These are phyloP conservation scores for Fistulinella prunicolor DNA, from an alignment of 768 basidiomycete genomes.

Conservation along the genomic window DNA sequence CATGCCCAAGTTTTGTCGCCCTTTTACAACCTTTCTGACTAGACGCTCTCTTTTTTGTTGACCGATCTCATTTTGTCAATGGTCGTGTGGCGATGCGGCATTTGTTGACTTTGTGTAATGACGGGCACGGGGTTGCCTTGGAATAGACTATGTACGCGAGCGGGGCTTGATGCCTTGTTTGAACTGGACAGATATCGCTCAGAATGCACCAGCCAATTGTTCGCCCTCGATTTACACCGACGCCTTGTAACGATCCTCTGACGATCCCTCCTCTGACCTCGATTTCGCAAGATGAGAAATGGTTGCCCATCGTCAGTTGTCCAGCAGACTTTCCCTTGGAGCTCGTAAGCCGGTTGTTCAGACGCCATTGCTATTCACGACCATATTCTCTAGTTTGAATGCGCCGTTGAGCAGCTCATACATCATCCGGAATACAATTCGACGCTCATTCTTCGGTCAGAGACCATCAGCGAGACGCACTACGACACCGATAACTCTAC, in stretches of 20 bases:
- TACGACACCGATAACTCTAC: slow-evolving; percentile 32
- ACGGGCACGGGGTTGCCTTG: slow-evolving; percentile 7
- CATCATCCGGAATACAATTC: slow-evolving; percentile 94
- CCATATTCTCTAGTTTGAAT: slow-evolving; percentile 73
- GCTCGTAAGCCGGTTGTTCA: slow-evolving; percentile 36
- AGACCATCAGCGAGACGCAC: slow-evolving; percentile 48
- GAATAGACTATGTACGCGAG: slow-evolving; percentile 18
- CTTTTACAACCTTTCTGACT: slow-evolving; percentile 8
- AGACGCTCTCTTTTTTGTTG: slow-evolving; percentile 23
- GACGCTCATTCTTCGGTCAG: slow-evolving; percentile 83
- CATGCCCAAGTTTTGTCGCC: slow-evolving; percentile 13
- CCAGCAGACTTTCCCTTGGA: slow-evolving; percentile 41
- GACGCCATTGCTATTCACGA: too few species aligned
- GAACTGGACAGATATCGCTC: too few species aligned
- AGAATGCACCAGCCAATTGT: too few species aligned
- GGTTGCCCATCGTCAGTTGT: slow-evolving; percentile 40
- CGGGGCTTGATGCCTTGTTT: slow-evolving; percentile 11
- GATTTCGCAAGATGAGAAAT: slow-evolving; percentile 9
- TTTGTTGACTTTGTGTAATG: slow-evolving; percentile 7
- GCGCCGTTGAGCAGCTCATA: slow-evolving; percentile 66
- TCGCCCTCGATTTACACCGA: slow-evolving; percentile 27
- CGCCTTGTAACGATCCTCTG: slow-evolving; percentile 11
- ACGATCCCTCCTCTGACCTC: slow-evolving; percentile 4
- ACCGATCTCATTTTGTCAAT: slow-evolving; percentile 17
- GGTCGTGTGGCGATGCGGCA: slow-evolving; percentile 13